Evolutionary conservation across 331 rosid species (phyloP).

Genomic region (Quercus phellos): DNA sequence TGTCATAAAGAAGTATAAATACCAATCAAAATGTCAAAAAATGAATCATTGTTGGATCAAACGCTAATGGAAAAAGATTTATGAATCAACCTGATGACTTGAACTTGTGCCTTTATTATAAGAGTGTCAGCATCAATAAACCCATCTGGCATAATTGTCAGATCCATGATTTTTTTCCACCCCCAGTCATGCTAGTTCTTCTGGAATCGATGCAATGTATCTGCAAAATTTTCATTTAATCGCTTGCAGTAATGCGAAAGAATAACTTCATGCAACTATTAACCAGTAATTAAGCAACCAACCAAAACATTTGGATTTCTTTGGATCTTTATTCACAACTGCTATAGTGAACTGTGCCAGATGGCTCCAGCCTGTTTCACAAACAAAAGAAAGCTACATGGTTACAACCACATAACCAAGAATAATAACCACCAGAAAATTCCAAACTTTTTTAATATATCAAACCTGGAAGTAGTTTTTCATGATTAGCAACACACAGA

Average conservation of each 20-base stretch:
- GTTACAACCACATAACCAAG: constrained; percentile 11
- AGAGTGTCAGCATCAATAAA: constrained; percentile 87
- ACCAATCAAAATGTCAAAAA: background rate
- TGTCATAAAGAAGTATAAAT: background rate
- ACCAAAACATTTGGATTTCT: constrained; percentile 97
- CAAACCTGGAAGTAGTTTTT: constrained; percentile 97
- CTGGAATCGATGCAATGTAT: constrained; percentile 98
- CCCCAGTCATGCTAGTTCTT: constrained; percentile 99
- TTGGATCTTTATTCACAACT: constrained; percentile 98
- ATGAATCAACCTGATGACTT: constrained; percentile 80
- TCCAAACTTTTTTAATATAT: background rate
- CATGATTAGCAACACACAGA: constrained; percentile 97
- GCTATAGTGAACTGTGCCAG: constrained; percentile 99
- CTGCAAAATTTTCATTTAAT: constrained; percentile 41
- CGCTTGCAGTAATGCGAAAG: constrained; percentile 3
- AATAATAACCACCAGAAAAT: constrained; percentile 8
- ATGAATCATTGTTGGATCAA: constrained; percentile 9
- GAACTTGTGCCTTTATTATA: constrained; percentile 98
- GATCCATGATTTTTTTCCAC: constrained; percentile 99
- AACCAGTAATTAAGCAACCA: constrained; percentile 30
- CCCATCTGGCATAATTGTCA: constrained; percentile 91
- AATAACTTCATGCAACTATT: constrained; percentile 10
- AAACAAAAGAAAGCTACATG: constrained; percentile 2
- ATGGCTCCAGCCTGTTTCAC: constrained; percentile 89
- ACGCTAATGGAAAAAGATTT: background rate